Evolutionary conservation across 257 asterid genomes (phyloP), one percentile per base, ranked within the genome.

Genomic region (Cruciata laevipes): DNA sequence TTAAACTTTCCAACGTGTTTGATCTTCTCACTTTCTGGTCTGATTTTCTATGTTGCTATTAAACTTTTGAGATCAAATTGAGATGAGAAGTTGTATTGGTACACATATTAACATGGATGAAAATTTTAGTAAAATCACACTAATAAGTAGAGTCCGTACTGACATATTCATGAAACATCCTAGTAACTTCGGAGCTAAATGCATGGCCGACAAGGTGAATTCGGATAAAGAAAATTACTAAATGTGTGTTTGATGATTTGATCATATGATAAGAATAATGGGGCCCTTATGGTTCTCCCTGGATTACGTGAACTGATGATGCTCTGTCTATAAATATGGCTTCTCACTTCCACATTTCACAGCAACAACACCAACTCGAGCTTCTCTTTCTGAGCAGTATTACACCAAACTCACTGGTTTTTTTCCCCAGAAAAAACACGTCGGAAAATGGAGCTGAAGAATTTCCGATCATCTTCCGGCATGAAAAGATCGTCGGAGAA

Each of bases 121-220:
- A 35, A 3, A 3, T 35, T 35, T 35, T 4, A 35, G 8, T 3
- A 11, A 42, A 13, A 37, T 37, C 3, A 42, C 17, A 42, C 3
- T 13, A 42, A 42, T 42, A 42, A 42, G 16, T 42, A 42, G 51
- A 42, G 51, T 47, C 55, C 55, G 20, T 47, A 47, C 55, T 47
- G n/a, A 17, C 55, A 47, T 47, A 14, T 16, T 16, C 55, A 47
- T 47, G 53, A 74, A 74, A 44, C 68, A 64, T 55, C 74, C 53
- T 9, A 32, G 74, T 66, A 63, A 69, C 67, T 74, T 64, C 57
- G 27, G 23, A 40, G 18, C 61, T 38, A 57, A 52, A 33, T 53
- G 63, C 65, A 67, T 75, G 84, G 84, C 88, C 82, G 77, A 76
- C 84, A 81, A 80, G 42, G 58, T 71, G 13, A 52, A 8, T n/a